Evolutionary conservation across 140 eudicot genomes (phyloP).

Genomic region (Bidens hawaiensis): DNA sequence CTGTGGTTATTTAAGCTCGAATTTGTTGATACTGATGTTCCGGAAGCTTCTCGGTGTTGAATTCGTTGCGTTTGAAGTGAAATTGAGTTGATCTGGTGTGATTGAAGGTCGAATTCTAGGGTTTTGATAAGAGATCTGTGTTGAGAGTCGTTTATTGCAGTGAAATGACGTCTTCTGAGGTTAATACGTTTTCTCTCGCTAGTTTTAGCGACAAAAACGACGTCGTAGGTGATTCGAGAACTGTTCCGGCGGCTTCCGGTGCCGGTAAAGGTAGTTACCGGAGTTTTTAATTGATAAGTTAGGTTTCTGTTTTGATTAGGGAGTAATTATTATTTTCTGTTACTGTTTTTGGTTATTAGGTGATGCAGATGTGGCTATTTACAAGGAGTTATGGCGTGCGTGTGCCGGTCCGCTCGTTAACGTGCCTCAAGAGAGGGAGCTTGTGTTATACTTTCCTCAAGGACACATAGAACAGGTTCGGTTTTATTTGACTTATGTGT

Average conservation of each 20-base stretch:
- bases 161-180: slow-evolving; percentile 69
- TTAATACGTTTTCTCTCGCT: slow-evolving; percentile 30
- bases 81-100: slow-evolving; percentile 11
- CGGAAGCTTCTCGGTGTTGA: background rate
- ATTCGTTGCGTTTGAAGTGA: slow-evolving; percentile 1
- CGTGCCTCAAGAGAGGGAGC: slow-evolving; percentile 77
- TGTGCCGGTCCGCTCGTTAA: slow-evolving; percentile 98
- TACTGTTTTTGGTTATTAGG: slow-evolving; percentile 18
- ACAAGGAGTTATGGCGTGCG: slow-evolving; percentile 96
- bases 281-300: background rate
- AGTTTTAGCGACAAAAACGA: slow-evolving; percentile 7
- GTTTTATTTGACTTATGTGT: slow-evolving; percentile 9
- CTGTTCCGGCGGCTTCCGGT: slow-evolving; percentile 34
- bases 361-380: slow-evolving; percentile 84
- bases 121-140: slow-evolving; percentile 34
- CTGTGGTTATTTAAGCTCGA: background rate
- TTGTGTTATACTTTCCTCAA: slow-evolving; percentile 93
- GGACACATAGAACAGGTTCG: slow-evolving; percentile 99
- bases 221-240: slow-evolving; percentile 23
- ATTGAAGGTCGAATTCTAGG: slow-evolving; percentile 2
- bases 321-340: background rate
- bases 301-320: background rate
- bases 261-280: slow-evolving; percentile 54
- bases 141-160: slow-evolving; percentile 18
- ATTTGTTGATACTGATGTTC: slow-evolving; percentile 12